Evolutionary conservation across 257 asterid genomes (phyloP).

Genomic region (Nicotiana tabacum): DNA sequence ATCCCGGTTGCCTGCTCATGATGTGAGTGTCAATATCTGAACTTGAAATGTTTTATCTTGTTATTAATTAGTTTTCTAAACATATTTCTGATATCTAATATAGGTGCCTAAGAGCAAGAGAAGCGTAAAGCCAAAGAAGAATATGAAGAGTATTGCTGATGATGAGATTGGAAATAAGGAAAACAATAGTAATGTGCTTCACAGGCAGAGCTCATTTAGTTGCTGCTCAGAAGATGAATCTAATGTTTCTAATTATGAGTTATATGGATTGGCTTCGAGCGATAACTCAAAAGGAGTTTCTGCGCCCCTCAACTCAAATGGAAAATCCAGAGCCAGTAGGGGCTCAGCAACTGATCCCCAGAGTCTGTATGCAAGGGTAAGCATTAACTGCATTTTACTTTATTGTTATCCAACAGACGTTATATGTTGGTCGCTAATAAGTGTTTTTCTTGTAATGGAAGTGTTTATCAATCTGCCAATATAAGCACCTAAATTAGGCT

Average conservation of each 20-base stretch:
- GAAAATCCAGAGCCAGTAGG: constrained; percentile 50
- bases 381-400: no score
- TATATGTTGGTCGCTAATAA: no score
- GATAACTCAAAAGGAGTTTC: constrained; percentile 39
- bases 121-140: constrained; percentile 30
- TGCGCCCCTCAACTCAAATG: background rate
- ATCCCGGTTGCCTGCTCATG: constrained; percentile 23
- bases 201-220: constrained; percentile 33
- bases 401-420: no score
- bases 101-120: constrained; percentile 37
- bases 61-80: background rate
- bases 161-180: constrained; percentile 14
- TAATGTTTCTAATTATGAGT: constrained; percentile 41
- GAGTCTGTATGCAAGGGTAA: constrained; percentile 90
- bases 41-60: background rate
- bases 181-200: constrained; percentile 6
- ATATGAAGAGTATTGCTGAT: constrained; percentile 28
- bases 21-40: constrained; percentile 8
- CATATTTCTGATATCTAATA: background rate
- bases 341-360: constrained; percentile 86
- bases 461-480: background rate
- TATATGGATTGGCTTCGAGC: constrained; percentile 25
- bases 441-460: no score
- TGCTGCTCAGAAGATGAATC: constrained; percentile 51
- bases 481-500: background rate